Evolutionary conservation across 2,329 filamentous ascomycete species (phyloP).

Genomic region (Lachnellula hyalina): DNA sequence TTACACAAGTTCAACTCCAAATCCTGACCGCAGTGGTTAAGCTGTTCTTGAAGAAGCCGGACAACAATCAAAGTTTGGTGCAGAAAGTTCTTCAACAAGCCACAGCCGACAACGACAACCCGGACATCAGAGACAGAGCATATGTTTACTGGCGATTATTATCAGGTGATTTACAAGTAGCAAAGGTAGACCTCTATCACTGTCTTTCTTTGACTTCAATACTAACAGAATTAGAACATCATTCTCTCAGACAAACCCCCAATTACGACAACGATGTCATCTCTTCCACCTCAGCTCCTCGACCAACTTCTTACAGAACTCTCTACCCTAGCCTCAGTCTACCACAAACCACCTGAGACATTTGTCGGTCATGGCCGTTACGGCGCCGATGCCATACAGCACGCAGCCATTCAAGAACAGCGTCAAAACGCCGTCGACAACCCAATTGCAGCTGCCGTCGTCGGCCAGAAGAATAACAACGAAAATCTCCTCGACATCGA

Average conservation of each 20-base stretch:
- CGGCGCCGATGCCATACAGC: slow-evolving; percentile 89
- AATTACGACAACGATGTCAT: slow-evolving; percentile 90
- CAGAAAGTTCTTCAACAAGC: slow-evolving; percentile 92
- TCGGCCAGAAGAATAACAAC: slow-evolving; percentile 66
- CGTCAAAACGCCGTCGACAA: slow-evolving; percentile 88
- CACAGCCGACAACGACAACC: slow-evolving; percentile 93
- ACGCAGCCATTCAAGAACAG: slow-evolving; percentile 94
- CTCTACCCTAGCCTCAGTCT: slow-evolving; percentile 92
- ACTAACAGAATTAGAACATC: slow-evolving; percentile 55
- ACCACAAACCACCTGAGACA: slow-evolving; percentile 97
- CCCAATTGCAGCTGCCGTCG: slow-evolving; percentile 81
- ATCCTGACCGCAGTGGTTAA: slow-evolving; percentile 97
- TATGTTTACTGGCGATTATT: slow-evolving; percentile 98
- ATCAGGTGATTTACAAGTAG: slow-evolving; percentile 83
- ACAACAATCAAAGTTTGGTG: slow-evolving; percentile 83
- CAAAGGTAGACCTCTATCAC: slow-evolving; percentile 56
- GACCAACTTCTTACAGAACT: slow-evolving; percentile 89
- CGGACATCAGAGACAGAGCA: slow-evolving; percentile 91
- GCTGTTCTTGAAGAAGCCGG: slow-evolving; percentile 93
- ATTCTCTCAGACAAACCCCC: slow-evolving; percentile 91
- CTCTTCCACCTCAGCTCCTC: slow-evolving; percentile 73
- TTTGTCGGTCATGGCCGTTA: slow-evolving; percentile 94
- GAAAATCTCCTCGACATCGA: slow-evolving; percentile 96
- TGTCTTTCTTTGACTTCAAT: neutral
- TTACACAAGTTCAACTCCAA: slow-evolving; percentile 97